phyloP scores from a whole-genome alignment of 2,329 filamentous ascomycete genomes.

The Aspergillus amoenus region DNA sequence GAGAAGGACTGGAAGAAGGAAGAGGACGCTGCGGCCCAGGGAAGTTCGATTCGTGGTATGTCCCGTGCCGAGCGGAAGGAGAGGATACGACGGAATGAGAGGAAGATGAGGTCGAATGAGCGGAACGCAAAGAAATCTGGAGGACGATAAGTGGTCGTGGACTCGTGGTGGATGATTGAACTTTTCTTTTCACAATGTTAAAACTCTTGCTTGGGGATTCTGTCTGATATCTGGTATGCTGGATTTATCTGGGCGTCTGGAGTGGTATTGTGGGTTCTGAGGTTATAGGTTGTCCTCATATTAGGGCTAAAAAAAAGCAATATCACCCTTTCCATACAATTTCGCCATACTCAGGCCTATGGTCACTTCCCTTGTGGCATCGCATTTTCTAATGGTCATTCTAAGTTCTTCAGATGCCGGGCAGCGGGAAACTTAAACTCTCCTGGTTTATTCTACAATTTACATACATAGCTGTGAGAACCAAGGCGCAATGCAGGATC shows the following conservation, averaged over 20 bases:
- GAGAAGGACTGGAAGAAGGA: constrained; percentile 71
- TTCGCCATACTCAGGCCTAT: too few species aligned
- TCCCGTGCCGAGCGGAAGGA: constrained; percentile 67
- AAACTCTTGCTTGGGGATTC: constrained; percentile 4
- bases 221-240: constrained; percentile 18
- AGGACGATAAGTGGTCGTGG: constrained; percentile 19
- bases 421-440: not conserved
- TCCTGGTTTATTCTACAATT: not conserved
- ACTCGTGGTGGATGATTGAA: constrained; percentile 5
- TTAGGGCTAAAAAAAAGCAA: constrained; percentile 19
- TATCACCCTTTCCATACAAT: constrained; percentile 11
- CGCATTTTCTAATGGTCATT: not conserved
- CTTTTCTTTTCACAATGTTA: not conserved
- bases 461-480: not conserved
- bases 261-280: constrained; percentile 23
- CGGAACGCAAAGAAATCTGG: constrained; percentile 45
- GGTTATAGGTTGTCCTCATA: constrained; percentile 6
- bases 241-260: constrained; percentile 26
- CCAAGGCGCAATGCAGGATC: not conserved
- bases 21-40: constrained; percentile 54
- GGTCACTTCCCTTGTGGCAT: not conserved
- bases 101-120: constrained; percentile 67
- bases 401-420: not conserved
- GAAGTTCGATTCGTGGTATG: constrained; percentile 65
- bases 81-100: constrained; percentile 62